Percentiles rank a stretch among this genome's conserved stretches.
Conservation (phyloP, 2,329 filamentous ascomycete genomes). For the Zymoseptoria crescenta region DNA sequence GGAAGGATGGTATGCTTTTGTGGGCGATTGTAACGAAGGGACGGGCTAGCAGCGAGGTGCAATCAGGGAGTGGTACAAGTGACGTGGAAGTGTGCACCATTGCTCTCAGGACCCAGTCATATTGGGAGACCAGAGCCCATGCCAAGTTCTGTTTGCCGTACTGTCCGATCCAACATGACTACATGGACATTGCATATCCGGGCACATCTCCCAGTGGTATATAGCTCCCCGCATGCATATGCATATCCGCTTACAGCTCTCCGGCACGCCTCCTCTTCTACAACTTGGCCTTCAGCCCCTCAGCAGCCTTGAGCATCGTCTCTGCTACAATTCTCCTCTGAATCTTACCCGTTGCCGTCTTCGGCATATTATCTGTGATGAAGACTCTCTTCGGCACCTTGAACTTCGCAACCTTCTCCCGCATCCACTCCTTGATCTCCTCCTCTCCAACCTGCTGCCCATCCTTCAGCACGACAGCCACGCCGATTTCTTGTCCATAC, state of each 20-base stretch:
- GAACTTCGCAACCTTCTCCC: conserved; percentile 67
- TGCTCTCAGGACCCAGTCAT: background rate
- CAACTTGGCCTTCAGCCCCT: conserved; percentile 10
- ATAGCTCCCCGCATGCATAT: background rate
- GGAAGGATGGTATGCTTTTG: background rate
- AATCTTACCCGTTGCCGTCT: conserved; percentile 81
- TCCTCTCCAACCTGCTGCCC: conserved; percentile 47
- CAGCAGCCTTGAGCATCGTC: conserved; percentile 58
- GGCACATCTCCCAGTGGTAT: background rate
- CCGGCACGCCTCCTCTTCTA: conserved; percentile 1
- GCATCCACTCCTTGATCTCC: conserved; percentile 61
- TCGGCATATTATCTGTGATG: conserved; percentile 77
- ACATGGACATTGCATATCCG: background rate
- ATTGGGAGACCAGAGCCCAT: background rate
- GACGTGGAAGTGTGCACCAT: no score
- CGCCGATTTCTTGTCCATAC: conserved; percentile 74
- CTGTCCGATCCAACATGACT: background rate
- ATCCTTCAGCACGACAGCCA: conserved; percentile 66
- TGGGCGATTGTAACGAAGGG: background rate
- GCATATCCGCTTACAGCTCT: background rate
- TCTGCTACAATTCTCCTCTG: conserved; percentile 81
- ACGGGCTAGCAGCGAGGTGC: background rate
- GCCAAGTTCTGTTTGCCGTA: background rate
- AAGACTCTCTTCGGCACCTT: conserved; percentile 82
- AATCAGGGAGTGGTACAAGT: background rate